phyloP scores from a whole-genome alignment of 768 basidiomycete species.

The Boletus tylopilopsis region DNA sequence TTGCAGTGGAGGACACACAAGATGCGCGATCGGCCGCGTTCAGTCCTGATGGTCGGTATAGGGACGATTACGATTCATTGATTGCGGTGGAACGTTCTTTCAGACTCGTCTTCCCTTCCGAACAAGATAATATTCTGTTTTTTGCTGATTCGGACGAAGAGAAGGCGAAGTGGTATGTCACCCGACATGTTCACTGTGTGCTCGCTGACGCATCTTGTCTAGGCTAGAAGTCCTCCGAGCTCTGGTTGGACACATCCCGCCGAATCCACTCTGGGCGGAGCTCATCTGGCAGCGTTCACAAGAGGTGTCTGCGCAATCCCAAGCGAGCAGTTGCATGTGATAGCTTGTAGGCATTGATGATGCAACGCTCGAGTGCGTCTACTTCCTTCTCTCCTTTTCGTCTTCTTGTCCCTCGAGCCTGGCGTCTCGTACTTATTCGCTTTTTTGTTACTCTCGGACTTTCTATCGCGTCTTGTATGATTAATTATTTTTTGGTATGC shows the following conservation, averaged over 20 bases:
- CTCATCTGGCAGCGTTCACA: conserved; percentile 80
- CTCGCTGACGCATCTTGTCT: conserved; percentile 5
- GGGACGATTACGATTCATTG: conserved; percentile 57
- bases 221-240: conserved; percentile 87
- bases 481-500: conserved; percentile 10
- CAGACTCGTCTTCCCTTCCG: conserved; percentile 71
- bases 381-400: neutral
- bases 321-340: neutral
- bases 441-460: conserved; percentile 1
- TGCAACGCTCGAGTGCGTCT: neutral
- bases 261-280: conserved; percentile 92
- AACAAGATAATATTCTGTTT: conserved; percentile 84
- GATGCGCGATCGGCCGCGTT: conserved; percentile 45
- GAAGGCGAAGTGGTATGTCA: conserved; percentile 76
- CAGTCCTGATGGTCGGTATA: conserved; percentile 43
- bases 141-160: conserved; percentile 89
- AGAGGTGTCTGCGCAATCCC: conserved; percentile 31
- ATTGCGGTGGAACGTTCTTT: conserved; percentile 82
- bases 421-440: conserved; percentile 13
- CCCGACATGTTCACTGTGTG: neutral
- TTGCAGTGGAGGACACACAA: conserved; percentile 73
- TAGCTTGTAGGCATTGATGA: neutral
- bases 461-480: neutral
- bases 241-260: conserved; percentile 84
- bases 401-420: conserved; percentile 6